Conservation (phyloP, 225 moss, liverwort and hornwort species). For the Polytrichum commune region DNA sequence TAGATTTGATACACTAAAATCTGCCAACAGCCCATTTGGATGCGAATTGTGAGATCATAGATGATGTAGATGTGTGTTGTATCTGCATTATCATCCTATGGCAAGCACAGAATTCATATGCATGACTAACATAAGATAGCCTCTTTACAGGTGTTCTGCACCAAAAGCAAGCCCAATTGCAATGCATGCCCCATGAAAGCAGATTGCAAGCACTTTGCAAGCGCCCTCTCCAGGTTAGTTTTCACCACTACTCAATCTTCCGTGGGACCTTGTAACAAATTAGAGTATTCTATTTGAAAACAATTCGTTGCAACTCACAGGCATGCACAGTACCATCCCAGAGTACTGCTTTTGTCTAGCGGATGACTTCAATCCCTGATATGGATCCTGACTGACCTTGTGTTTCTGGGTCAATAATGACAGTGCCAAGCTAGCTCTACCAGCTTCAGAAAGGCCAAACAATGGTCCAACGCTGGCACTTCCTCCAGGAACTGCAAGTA, state of each 20-base stretch:
- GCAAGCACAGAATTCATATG: background rate
- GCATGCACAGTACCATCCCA: too few species aligned
- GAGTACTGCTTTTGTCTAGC: too few species aligned
- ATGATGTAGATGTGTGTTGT: background rate
- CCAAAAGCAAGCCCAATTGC: constrained; percentile 94
- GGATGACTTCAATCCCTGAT: background rate
- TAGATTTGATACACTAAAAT: too few species aligned
- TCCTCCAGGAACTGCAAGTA: constrained; percentile 30
- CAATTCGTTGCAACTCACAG: too few species aligned
- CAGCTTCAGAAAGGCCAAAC: constrained; percentile 24
- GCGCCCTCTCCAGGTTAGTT: constrained; percentile 62
- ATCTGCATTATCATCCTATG: background rate
- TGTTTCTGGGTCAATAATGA: constrained; percentile 1
- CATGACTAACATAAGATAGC: background rate
- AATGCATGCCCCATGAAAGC: constrained; percentile 80
- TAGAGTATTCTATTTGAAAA: too few species aligned
- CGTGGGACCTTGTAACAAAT: too few species aligned
- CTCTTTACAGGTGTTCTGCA: constrained; percentile 75
- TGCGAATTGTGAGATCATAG: too few species aligned
- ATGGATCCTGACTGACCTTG: background rate
- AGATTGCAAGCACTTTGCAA: constrained; percentile 78
- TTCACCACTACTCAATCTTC: background rate
- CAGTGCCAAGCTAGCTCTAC: constrained; percentile 55
- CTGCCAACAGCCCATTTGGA: too few species aligned
- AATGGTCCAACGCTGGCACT: constrained; percentile 40